phyloP scores from a whole-genome alignment of 2,329 filamentous ascomycete genomes.

The Pyrenochaeta sp. region DNA sequence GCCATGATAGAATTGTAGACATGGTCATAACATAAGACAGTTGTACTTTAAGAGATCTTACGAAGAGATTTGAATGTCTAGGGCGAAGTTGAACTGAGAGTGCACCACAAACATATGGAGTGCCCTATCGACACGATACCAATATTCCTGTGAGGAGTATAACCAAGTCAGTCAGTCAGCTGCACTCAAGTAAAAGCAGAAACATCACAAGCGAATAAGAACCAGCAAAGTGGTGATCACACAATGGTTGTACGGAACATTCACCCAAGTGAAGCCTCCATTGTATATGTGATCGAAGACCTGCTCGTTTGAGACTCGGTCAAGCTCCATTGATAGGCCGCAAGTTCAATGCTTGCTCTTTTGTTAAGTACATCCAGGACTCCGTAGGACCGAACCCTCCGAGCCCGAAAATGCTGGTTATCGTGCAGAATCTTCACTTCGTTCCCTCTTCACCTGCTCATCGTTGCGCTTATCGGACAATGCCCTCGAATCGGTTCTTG shows the following conservation, averaged over 20 bases:
- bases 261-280: conserved; percentile 68
- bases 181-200: conserved; percentile 14
- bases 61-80: neutral
- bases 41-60: neutral
- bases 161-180: conserved; percentile 4
- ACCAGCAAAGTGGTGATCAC: conserved; percentile 48
- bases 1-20: no score
- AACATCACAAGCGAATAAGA: conserved; percentile 31
- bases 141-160: neutral
- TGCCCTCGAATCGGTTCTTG: conserved; percentile 95
- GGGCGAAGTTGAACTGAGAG: neutral
- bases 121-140: neutral
- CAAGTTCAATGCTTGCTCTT: conserved; percentile 51
- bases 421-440: conserved; percentile 46
- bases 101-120: neutral
- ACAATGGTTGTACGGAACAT: conserved; percentile 66
- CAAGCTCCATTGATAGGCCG: conserved; percentile 58
- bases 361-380: conserved; percentile 54
- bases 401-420: conserved; percentile 50
- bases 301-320: conserved; percentile 47
- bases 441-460: conserved; percentile 32
- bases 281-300: conserved; percentile 58
- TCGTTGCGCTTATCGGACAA: conserved; percentile 83
- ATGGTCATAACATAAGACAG: neutral
- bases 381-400: conserved; percentile 48